These are phyloP conservation scores for Spathaspora boniae DNA, from an alignment of 805 yeast genomes.

Conservation along the genomic window DNA sequence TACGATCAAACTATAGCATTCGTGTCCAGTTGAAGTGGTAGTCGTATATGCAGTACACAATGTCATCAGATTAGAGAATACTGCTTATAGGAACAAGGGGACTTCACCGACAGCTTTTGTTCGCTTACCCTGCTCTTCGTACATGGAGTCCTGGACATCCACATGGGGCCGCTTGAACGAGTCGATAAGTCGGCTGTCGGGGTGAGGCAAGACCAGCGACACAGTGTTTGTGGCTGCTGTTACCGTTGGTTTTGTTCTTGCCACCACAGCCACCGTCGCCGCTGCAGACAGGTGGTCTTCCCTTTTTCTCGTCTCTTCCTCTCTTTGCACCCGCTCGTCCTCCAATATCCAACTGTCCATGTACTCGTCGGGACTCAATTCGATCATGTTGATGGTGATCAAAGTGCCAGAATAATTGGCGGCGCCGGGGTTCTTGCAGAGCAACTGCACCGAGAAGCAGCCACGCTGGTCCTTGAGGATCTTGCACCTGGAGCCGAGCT, in stretches of 20 bases:
- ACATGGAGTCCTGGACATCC: constrained; percentile 2
- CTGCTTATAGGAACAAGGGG: constrained; percentile 35
- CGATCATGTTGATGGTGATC: constrained; percentile 39
- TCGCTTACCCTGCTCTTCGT: background rate
- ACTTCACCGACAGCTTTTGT: constrained; percentile 35
- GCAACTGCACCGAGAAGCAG: constrained; percentile 33
- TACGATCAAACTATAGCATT: too few species aligned
- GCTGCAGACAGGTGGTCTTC: background rate
- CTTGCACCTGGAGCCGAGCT: constrained; percentile 37
- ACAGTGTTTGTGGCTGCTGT: too few species aligned
- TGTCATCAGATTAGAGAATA: background rate
- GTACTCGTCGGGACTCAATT: constrained; percentile 13
- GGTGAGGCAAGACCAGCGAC: too few species aligned
- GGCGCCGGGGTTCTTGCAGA: constrained; percentile 29
- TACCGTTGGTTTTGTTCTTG: too few species aligned
- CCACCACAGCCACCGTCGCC: too few species aligned
- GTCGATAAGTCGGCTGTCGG: constrained; percentile 3
- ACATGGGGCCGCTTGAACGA: constrained; percentile 1
- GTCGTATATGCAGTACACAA: background rate
- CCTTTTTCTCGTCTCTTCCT: background rate
- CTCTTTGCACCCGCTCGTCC: constrained; percentile 5
- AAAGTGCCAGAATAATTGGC: constrained; percentile 34
- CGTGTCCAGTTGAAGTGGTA: too few species aligned
- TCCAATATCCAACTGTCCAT: constrained; percentile 6
- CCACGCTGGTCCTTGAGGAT: constrained; percentile 35